Percentiles rank a stretch among this genome's conserved stretches.
phyloP scores from a whole-genome alignment of 1,284 basidiomycete genomes.

The Tetrapyrgos nigripes region DNA sequence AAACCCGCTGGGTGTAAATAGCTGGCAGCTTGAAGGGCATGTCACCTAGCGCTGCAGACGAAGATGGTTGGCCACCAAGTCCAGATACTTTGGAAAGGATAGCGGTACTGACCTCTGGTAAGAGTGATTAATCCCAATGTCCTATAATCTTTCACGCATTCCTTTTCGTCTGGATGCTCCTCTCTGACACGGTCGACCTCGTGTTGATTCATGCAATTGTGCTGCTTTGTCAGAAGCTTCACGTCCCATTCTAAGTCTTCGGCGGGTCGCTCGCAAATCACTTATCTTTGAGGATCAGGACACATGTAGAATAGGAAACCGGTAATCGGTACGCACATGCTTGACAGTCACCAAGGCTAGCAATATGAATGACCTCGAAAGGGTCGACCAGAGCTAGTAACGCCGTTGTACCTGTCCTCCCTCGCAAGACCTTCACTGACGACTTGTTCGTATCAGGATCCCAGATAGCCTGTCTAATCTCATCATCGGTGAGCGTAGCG shows the following conservation, averaged over 20 bases:
- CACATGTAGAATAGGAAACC: not conserved
- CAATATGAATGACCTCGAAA: conserved; percentile 11
- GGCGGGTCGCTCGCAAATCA: conserved; percentile 1
- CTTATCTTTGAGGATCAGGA: not conserved
- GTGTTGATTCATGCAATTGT: conserved; percentile 13
- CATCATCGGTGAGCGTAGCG: not conserved
- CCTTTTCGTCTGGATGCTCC: conserved; percentile 19
- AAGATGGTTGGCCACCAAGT: not conserved
- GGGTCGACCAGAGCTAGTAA: conserved; percentile 21
- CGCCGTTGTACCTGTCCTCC: conserved; percentile 21
- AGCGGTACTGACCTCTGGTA: conserved; percentile 23
- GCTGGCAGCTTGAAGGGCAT: conserved; percentile 21
- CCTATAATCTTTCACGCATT: conserved; percentile 15
- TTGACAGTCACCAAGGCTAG: conserved; percentile 22
- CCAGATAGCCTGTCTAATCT: not conserved
- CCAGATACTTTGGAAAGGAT: too few species aligned
- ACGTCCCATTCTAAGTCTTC: conserved; percentile 1
- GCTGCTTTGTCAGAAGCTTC: conserved; percentile 9
- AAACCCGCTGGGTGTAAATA: conserved; percentile 17
- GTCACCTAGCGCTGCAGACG: conserved; percentile 20
- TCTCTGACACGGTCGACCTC: conserved; percentile 16
- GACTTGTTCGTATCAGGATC: not conserved
- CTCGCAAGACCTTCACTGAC: conserved; percentile 11
- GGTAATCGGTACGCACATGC: conserved; percentile 5
- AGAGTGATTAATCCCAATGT: conserved; percentile 20